Base-by-base conservation (phyloP, 1,139 yeast genomes). In the Kluyveromyces marxianus region DNA sequence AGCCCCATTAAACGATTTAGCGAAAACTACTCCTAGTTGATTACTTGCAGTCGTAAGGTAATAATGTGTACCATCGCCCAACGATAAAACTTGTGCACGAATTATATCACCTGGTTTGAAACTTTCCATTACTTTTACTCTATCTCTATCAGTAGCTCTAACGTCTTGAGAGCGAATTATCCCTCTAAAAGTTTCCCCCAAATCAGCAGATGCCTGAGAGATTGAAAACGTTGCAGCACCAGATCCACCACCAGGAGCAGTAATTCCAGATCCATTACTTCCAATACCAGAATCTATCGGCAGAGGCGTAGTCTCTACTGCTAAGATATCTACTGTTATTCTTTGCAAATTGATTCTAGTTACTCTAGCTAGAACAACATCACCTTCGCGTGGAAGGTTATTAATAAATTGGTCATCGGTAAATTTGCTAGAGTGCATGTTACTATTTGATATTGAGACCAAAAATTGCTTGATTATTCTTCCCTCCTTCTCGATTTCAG, bases 51-150 rank as follows among this genome's bases (percentile, higher is more conserved):
- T 94, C 4, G 89, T 77, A 54, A 94, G 71, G 64, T 89, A 92
- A 62, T 90, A 94, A 60, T 88, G 86, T 10, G 83, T 75, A 5
- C 97, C 97, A 65, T 94, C 98, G 46, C 99, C 99, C 36, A 92
- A 70, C 0, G 96, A 87, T 35, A 92, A 73, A 14, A 84, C 77
- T 54, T 74, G 72, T 0, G 96, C 97, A 51, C 96, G 74, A 1
- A 94, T 85, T 45, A 92, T 79, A 65, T 94, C 99, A 6, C 97
- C 97, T 0, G 98, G 97, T 54, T 77, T 76, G 67, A 83, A 94
- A 59, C 88, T 75, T 34, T 86, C 88, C 46, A 79, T 75, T 36
- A 92, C 75, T 60, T 83, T 83, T 31, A 89, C 90, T 59, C 80
- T 81, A 61, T 92, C 98, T 58, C 96, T 74, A 55, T 92, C 97